Evolutionary conservation across 805 yeast species (phyloP).

Genomic region (Candida insectorum): DNA sequence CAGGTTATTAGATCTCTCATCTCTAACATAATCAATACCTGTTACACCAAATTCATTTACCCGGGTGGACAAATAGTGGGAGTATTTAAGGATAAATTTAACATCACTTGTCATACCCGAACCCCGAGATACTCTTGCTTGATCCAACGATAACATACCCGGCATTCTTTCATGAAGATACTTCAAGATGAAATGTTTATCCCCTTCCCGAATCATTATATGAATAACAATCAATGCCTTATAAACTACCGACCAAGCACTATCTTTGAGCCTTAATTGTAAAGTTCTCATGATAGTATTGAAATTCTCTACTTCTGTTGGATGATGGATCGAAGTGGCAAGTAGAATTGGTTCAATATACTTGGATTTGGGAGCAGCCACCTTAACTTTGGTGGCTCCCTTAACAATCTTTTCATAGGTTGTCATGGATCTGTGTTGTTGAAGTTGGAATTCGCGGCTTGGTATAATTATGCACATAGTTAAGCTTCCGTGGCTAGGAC

Average conservation of each 20-base stretch:
- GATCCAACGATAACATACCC: conserved; percentile 46
- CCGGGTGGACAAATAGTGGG: conserved; percentile 65
- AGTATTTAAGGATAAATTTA: conserved; percentile 59
- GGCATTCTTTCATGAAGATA: conserved; percentile 49
- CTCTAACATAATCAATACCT: conserved; percentile 74
- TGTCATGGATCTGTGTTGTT: conserved; percentile 39
- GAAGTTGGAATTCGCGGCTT: not conserved
- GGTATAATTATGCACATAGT: conserved; percentile 29
- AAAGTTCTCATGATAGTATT: conserved; percentile 66
- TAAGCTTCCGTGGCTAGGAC: conserved; percentile 45
- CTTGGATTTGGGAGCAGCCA: conserved; percentile 97
- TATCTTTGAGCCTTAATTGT: conserved; percentile 60
- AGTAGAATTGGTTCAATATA: conserved; percentile 89
- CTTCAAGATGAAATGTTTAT: conserved; percentile 64
- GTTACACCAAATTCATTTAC: conserved; percentile 66
- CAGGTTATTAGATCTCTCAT: conserved; percentile 47
- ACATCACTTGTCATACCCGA: conserved; percentile 40
- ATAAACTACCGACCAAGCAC: conserved; percentile 89
- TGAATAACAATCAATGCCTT: conserved; percentile 83
- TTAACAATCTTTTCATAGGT: conserved; percentile 74
- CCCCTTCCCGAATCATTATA: conserved; percentile 91
- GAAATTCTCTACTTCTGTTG: conserved; percentile 48
- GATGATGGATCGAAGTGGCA: conserved; percentile 54
- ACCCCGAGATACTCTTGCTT: conserved; percentile 35
- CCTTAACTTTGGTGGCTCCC: conserved; percentile 49